Percentiles rank a stretch among this genome's conserved stretches.
These are phyloP conservation scores for Ophiostoma ips DNA, from an alignment of 2,329 filamentous ascomycete genomes.

Conservation along the genomic window DNA sequence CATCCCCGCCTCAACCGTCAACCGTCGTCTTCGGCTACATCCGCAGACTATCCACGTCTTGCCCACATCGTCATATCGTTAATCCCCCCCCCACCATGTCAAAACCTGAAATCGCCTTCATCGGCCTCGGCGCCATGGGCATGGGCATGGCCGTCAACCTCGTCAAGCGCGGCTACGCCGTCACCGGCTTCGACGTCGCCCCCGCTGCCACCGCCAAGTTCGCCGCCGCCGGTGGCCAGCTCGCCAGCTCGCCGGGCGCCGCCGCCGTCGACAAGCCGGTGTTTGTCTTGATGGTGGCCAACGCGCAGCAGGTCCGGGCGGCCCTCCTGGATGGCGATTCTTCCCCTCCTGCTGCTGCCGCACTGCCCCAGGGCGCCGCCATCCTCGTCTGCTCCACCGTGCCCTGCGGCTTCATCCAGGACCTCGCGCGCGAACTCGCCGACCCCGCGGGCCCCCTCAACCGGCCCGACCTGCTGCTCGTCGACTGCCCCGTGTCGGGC, in stretches of 20 bases:
- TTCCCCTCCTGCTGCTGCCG: slow-evolving; percentile 31
- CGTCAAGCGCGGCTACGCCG: slow-evolving; percentile 49
- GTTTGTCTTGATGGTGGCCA: slow-evolving; percentile 65
- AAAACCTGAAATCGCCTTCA: slow-evolving; percentile 43
- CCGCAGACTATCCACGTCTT: too few species aligned
- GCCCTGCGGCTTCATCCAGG: slow-evolving; percentile 49
- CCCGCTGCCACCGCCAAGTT: slow-evolving; percentile 46
- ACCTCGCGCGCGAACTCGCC: slow-evolving; percentile 42
- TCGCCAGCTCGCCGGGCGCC: slow-evolving; percentile 44
- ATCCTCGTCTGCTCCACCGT: slow-evolving; percentile 60
- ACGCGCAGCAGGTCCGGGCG: slow-evolving; percentile 51
- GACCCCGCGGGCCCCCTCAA: slow-evolving; percentile 18
- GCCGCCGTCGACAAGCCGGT: slow-evolving; percentile 45
- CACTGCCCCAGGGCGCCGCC: slow-evolving; percentile 42
- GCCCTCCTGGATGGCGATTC: slow-evolving; percentile 47
- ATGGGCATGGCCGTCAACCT: slow-evolving; percentile 70
- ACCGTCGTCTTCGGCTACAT: too few species aligned
- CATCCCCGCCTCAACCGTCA: too few species aligned
- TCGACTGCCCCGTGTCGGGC: slow-evolving; percentile 62
- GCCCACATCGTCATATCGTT: not conserved
- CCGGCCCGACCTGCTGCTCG: slow-evolving; percentile 48
- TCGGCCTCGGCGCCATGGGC: slow-evolving; percentile 69
- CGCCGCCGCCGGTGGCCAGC: slow-evolving; percentile 44
- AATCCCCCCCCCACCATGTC: slow-evolving; percentile 15
- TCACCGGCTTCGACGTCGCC: slow-evolving; percentile 60